Evolutionary conservation across 169 alveolate genomes (phyloP).

Genomic region (Blepharisma undulans): DNA sequence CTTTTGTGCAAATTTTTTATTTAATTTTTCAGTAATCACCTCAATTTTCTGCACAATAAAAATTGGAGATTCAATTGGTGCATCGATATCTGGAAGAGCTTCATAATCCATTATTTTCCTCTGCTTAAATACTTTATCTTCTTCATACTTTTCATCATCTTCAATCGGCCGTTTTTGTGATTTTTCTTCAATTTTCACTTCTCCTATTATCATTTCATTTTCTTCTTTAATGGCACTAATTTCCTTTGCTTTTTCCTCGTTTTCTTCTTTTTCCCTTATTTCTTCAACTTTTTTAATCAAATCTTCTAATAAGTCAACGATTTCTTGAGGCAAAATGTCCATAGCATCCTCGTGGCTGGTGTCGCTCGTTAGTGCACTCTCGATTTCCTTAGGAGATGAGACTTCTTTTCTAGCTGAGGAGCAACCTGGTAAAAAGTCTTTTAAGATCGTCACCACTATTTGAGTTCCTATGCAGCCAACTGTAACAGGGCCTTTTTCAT

Average conservation of each 20-base stretch:
- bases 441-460: background rate
- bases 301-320: background rate
- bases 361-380: background rate
- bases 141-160: background rate
- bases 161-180: background rate
- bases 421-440: slow-evolving; percentile 21
- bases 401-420: background rate
- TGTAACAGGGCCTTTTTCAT: slow-evolving; percentile 33
- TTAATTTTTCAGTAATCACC: background rate
- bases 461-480: slow-evolving; percentile 26
- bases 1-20: background rate
- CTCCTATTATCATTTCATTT: background rate
- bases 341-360: background rate
- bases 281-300: background rate
- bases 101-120: background rate
- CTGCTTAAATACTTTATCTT: background rate
- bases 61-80: background rate
- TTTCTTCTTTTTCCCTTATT: background rate
- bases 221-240: background rate
- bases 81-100: background rate
- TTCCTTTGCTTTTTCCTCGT: background rate
- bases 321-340: background rate
- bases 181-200: background rate
- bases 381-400: background rate
- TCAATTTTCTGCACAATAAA: background rate